A percentile compares a stretch with the other conserved stretches of the same genome.
Evolutionary conservation across 805 yeast species (phyloP).

Genomic region (Teunomyces barrocoloradensis): DNA sequence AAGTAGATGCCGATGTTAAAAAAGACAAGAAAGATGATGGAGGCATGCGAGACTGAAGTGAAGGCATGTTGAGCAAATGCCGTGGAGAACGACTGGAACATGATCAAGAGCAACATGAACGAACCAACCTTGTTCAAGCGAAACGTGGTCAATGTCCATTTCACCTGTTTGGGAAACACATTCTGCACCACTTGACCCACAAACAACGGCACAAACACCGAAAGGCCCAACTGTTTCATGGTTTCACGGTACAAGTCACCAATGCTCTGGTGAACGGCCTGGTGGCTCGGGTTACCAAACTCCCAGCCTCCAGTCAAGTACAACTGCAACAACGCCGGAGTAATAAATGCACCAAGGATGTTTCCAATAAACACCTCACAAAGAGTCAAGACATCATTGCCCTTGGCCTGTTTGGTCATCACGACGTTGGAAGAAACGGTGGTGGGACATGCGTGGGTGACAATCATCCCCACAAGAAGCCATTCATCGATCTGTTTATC

Average conservation of each 20-base stretch:
- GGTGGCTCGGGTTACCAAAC: conserved; percentile 71
- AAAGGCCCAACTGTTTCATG: conserved; percentile 83
- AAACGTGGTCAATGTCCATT: conserved; percentile 57
- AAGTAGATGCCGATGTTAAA: conserved; percentile 79
- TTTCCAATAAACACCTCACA: conserved; percentile 88
- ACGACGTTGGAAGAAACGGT: conserved; percentile 91
- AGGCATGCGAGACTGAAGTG: conserved; percentile 61
- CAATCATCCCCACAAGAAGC: conserved; percentile 77
- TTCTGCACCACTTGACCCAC: conserved; percentile 87
- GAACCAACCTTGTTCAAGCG: conserved; percentile 72
- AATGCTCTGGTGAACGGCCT: conserved; percentile 51
- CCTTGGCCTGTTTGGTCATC: conserved; percentile 84
- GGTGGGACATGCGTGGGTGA: conserved; percentile 86
- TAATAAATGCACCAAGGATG: conserved; percentile 78
- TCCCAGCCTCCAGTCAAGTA: conserved; percentile 57
- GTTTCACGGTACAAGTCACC: conserved; percentile 64
- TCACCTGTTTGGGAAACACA: conserved; percentile 60
- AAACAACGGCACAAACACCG: conserved; percentile 79
- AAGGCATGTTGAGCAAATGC: conserved; percentile 85
- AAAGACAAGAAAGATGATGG: conserved; percentile 75
- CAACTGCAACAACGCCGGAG: conserved; percentile 82
- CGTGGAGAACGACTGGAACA: conserved; percentile 79
- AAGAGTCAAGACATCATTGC: conserved; percentile 72
- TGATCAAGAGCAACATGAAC: conserved; percentile 71
- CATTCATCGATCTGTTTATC: conserved; percentile 65